Evolutionary conservation across 2,329 filamentous ascomycete genomes (phyloP).

Genomic region (Colletotrichum viniferum): DNA sequence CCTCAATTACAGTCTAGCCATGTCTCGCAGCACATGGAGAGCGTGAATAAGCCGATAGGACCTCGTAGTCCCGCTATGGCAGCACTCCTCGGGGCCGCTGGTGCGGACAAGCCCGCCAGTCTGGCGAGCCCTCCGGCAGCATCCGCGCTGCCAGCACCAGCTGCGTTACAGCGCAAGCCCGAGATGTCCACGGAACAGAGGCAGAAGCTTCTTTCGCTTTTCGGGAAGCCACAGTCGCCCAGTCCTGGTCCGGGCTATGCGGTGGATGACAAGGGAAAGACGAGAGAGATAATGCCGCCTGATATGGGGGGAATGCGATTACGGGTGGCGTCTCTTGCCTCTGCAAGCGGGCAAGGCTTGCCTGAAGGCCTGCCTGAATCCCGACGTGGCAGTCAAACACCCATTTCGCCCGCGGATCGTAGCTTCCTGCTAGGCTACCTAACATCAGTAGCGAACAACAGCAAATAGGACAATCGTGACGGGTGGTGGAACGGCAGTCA

Average conservation of each 20-base stretch:
- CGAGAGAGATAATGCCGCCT: conserved; percentile 31
- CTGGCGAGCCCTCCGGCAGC: conserved; percentile 30
- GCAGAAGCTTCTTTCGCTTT: conserved; percentile 63
- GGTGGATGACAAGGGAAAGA: conserved; percentile 28
- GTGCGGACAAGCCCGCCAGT: conserved; percentile 21
- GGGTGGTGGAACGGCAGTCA: background rate
- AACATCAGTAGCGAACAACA: conserved; percentile 54
- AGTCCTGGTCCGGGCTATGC: conserved; percentile 8
- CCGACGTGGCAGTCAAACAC: conserved; percentile 54
- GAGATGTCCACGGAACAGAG: conserved; percentile 46
- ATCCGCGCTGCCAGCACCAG: conserved; percentile 30
- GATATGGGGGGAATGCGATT: conserved; percentile 32
- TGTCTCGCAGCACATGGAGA: conserved; percentile 1
- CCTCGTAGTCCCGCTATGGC: background rate
- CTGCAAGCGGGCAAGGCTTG: conserved; percentile 37
- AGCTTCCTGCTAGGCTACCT: conserved; percentile 79
- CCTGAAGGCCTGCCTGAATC: conserved; percentile 31
- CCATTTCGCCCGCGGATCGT: conserved; percentile 73
- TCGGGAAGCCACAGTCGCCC: conserved; percentile 51
- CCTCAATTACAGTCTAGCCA: background rate
- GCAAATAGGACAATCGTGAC: background rate
- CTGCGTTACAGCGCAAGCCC: conserved; percentile 33
- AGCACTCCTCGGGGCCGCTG: background rate
- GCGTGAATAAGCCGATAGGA: background rate
- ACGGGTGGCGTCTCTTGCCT: conserved; percentile 49